These are phyloP conservation scores for Coelastrella sp. DNA, from an alignment of 139 green algal species.

Conservation along the genomic window DNA sequence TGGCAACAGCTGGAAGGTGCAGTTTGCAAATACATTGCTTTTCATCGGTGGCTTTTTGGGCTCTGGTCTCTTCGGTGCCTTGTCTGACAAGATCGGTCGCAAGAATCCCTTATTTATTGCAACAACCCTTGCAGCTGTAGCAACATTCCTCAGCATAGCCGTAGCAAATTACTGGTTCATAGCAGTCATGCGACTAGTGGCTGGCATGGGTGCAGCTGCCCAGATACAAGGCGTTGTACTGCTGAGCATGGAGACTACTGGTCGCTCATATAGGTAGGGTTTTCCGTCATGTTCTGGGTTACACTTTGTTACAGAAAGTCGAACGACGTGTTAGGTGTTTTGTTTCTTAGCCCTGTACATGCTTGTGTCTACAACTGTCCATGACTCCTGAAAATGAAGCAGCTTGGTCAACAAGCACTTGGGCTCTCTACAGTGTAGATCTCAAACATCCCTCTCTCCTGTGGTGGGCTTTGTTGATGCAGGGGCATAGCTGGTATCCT, in stretches of 20 bases:
- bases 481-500: slow-evolving; percentile 11
- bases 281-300: background rate
- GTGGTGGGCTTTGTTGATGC: background rate
- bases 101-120: slow-evolving; percentile 1
- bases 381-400: too few species aligned
- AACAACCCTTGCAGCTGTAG: slow-evolving; percentile 2
- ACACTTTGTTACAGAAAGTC: background rate
- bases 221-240: slow-evolving; percentile 17
- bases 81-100: slow-evolving; percentile 10
- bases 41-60: background rate
- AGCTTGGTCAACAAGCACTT: background rate
- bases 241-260: slow-evolving; percentile 16
- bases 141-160: background rate
- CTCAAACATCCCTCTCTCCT: background rate
- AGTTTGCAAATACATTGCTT: background rate
- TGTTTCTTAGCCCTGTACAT: background rate
- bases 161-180: slow-evolving; percentile 10
- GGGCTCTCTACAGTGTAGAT: background rate
- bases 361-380: background rate
- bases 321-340: background rate
- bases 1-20: background rate
- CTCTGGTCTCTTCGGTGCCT: background rate
- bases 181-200: background rate
- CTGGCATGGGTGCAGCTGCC: background rate
- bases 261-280: background rate